These are phyloP conservation scores for Scedosporium apiospermum DNA, from an alignment of 2,329 filamentous ascomycete genomes.

Conservation along the genomic window DNA sequence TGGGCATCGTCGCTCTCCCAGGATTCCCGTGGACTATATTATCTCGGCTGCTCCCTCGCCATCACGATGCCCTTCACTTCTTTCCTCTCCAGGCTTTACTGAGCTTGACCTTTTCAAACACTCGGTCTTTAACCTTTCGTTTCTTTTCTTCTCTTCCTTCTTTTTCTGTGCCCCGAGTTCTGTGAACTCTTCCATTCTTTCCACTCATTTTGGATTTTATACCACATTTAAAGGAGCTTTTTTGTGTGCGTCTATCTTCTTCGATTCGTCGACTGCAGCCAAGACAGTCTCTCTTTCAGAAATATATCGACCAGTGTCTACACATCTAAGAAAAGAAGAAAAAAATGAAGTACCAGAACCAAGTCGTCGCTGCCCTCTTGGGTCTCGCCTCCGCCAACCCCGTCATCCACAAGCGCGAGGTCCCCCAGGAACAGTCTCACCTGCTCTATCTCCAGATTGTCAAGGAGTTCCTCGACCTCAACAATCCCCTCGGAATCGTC, in stretches of 20 bases:
- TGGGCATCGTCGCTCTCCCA: background rate
- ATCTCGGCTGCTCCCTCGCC: background rate
- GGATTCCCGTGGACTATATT: background rate
- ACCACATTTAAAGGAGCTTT: background rate
- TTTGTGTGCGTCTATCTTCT: background rate
- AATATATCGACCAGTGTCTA: background rate
- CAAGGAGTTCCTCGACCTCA: conserved; percentile 31
- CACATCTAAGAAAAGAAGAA: background rate
- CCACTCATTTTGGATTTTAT: conserved; percentile 1
- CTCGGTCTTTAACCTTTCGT: background rate
- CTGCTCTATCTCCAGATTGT: conserved; percentile 35
- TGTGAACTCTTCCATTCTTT: conserved; percentile 8
- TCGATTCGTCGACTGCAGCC: conserved; percentile 1
- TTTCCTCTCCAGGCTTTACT: background rate
- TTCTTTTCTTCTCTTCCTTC: background rate
- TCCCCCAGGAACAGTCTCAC: conserved; percentile 49
- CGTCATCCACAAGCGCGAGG: conserved; percentile 25
- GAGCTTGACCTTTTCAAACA: background rate
- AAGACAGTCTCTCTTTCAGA: conserved; percentile 2
- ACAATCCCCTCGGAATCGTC: conserved; percentile 42
- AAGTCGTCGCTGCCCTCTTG: conserved; percentile 8
- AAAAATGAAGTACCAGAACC: conserved; percentile 11
- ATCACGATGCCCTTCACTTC: background rate
- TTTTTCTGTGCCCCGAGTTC: conserved; percentile 3
- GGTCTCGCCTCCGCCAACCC: conserved; percentile 13